Percentiles rank a stretch among this genome's conserved stretches.
These are phyloP conservation scores for Pinus albicaulis DNA, from an alignment of 75 land plant species.

Conservation along the genomic window DNA sequence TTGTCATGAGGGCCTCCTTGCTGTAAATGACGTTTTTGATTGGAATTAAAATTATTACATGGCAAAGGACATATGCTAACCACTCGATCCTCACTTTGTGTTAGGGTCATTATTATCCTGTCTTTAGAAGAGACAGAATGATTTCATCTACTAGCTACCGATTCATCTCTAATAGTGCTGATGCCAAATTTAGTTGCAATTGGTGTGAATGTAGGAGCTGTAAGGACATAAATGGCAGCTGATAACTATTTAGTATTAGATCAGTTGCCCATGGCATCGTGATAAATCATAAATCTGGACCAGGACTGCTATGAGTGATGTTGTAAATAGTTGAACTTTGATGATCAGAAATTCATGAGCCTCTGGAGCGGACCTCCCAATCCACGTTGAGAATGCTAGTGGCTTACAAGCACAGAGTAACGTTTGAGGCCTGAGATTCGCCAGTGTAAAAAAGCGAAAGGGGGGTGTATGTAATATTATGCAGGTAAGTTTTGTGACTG, in stretches of 20 bases:
- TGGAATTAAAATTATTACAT: background rate
- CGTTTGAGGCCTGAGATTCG: background rate
- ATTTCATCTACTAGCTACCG: background rate
- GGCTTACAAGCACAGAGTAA: background rate
- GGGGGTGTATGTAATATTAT: background rate
- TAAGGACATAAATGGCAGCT: background rate
- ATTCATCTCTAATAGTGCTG: background rate
- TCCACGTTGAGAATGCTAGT: too few relatives aligned
- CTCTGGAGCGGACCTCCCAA: background rate
- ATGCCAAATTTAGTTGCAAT: background rate
- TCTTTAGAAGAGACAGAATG: background rate
- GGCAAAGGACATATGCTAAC: background rate
- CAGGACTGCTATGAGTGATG: background rate
- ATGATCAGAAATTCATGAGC: background rate
- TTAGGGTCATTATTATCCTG: background rate
- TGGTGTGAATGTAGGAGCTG: background rate
- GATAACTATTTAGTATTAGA: background rate
- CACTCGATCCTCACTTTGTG: background rate
- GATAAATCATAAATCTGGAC: background rate
- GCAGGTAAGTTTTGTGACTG: too few relatives aligned
- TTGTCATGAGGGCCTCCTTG: background rate
- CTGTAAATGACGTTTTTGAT: background rate
- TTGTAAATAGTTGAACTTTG: background rate
- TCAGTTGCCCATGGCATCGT: background rate
- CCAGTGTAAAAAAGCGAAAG: background rate